Percentiles rank a stretch among this genome's conserved stretches.
Conservation (phyloP, 2,329 filamentous ascomycete genomes). For the Clonostachys byssicola region DNA sequence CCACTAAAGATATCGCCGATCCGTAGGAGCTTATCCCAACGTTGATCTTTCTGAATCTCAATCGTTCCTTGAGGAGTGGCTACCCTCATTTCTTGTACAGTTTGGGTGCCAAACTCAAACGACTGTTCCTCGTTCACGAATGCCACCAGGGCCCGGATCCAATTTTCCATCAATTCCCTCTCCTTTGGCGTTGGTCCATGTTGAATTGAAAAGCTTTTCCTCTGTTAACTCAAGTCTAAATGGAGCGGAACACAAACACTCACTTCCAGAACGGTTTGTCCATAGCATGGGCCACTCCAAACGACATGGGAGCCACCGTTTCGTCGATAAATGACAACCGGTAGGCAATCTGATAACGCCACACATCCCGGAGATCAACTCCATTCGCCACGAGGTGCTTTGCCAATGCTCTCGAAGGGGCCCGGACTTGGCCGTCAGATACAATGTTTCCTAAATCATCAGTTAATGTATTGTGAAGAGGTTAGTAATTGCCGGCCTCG, state of each 20-base stretch:
- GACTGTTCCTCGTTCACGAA: conserved; percentile 24
- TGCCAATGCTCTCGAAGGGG: conserved; percentile 24
- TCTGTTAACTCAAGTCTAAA: too few species aligned
- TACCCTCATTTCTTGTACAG: conserved; percentile 26
- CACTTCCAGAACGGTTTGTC: conserved; percentile 37
- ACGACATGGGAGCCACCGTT: conserved; percentile 24
- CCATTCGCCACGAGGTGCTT: conserved; percentile 22
- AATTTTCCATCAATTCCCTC: conserved; percentile 25
- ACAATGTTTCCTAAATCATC: conserved; percentile 18
- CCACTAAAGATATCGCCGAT: conserved; percentile 16
- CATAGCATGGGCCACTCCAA: conserved; percentile 31
- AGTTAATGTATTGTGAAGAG: too few species aligned
- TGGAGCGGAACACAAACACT: conserved; percentile 4
- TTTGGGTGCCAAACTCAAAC: conserved; percentile 24
- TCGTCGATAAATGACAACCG: conserved; percentile 34
- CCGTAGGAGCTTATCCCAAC: conserved; percentile 23
- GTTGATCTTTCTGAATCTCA: conserved; percentile 22
- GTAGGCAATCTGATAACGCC: conserved; percentile 35
- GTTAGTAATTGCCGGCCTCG: too few species aligned
- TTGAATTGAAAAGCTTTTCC: conserved; percentile 25
- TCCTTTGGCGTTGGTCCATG: conserved; percentile 28
- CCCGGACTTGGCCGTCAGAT: conserved; percentile 31
- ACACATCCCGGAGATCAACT: conserved; percentile 23
- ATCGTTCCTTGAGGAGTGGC: conserved; percentile 22
- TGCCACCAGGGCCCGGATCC: conserved; percentile 27